A percentile compares a stretch with the other conserved stretches of the same genome.
Conservation (phyloP, 306 rosid genomes). For the Quercus parvula region DNA sequence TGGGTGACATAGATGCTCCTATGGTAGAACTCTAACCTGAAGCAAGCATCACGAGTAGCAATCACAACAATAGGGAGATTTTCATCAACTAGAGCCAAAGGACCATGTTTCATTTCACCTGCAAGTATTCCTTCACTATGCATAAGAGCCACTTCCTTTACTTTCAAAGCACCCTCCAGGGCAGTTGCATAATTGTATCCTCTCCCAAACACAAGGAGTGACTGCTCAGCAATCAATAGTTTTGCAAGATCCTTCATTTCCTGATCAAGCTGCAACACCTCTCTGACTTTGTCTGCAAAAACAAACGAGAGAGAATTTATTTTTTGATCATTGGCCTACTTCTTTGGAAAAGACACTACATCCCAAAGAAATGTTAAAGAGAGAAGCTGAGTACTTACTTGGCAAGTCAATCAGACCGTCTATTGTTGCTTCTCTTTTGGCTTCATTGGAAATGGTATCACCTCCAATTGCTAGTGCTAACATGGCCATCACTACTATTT, state of each 20-base stretch:
- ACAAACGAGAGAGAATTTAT: constrained; percentile 13
- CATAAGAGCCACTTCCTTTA: constrained; percentile 97
- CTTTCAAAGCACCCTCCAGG: constrained; percentile 97
- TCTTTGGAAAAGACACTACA: constrained; percentile 1
- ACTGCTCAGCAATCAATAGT: constrained; percentile 83
- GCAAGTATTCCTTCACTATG: constrained; percentile 99
- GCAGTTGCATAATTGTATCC: constrained; percentile 95
- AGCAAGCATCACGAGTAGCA: constrained; percentile 94
- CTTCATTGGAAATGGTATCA: constrained; percentile 78
- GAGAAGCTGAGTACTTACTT: constrained; percentile 50
- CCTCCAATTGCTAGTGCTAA: constrained; percentile 92
- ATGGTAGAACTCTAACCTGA: constrained; percentile 63
- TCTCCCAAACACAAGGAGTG: constrained; percentile 97
- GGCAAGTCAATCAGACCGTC: constrained; percentile 92
- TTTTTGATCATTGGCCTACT: constrained; percentile 6
- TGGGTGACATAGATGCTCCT: constrained; percentile 10
- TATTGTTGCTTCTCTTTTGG: constrained; percentile 80
- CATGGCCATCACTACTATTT: constrained; percentile 99
- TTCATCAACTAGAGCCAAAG: constrained; percentile 96
- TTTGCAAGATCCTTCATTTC: constrained; percentile 91
- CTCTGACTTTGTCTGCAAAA: constrained; percentile 74
- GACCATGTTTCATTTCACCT: constrained; percentile 99
- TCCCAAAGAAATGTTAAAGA: constrained; percentile 10
- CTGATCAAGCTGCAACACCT: constrained; percentile 84
- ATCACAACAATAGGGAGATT: constrained; percentile 82